Conservation (phyloP, 2,329 filamentous ascomycete genomes). For the Microdochium bolleyi region DNA sequence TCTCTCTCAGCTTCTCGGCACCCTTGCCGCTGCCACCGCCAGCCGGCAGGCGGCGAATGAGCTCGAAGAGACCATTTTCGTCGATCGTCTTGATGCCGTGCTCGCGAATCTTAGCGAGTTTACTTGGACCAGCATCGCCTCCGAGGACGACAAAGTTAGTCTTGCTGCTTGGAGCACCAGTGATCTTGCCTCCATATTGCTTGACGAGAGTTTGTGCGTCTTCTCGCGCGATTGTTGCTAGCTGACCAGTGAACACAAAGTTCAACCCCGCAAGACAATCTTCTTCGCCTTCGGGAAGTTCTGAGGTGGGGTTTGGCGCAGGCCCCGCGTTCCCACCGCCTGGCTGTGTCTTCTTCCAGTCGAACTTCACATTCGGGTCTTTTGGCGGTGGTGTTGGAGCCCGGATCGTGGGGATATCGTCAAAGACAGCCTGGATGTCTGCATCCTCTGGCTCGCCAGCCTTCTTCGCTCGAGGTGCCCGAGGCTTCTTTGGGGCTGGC, state of each 20-base stretch:
- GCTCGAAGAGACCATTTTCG: constrained; percentile 81
- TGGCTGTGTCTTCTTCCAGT: constrained; percentile 58
- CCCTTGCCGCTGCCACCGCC: constrained; percentile 84
- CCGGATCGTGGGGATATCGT: constrained; percentile 75
- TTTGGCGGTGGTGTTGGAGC: constrained; percentile 77
- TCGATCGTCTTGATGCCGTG: constrained; percentile 85
- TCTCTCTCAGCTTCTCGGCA: constrained; percentile 76
- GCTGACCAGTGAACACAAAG: constrained; percentile 91
- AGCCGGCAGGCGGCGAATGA: constrained; percentile 74
- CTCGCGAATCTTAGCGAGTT: constrained; percentile 76
- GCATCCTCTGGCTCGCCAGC: constrained; percentile 58
- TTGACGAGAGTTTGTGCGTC: constrained; percentile 84
- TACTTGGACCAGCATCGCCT: constrained; percentile 85
- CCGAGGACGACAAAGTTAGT: constrained; percentile 92
- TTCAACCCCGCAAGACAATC: constrained; percentile 85
- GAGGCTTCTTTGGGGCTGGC: constrained; percentile 47
- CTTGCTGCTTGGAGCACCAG: constrained; percentile 76
- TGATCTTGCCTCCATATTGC: constrained; percentile 88
- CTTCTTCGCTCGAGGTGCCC: constrained; percentile 56
- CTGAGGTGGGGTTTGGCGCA: constrained; percentile 53
- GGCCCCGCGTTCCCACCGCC: constrained; percentile 55
- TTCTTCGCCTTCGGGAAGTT: constrained; percentile 71
- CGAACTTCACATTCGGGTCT: constrained; percentile 66
- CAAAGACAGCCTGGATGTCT: constrained; percentile 74
- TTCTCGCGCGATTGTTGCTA: constrained; percentile 73